phyloP scores from a whole-genome alignment of 257 asterid species.

The Solanum dulcamara region DNA sequence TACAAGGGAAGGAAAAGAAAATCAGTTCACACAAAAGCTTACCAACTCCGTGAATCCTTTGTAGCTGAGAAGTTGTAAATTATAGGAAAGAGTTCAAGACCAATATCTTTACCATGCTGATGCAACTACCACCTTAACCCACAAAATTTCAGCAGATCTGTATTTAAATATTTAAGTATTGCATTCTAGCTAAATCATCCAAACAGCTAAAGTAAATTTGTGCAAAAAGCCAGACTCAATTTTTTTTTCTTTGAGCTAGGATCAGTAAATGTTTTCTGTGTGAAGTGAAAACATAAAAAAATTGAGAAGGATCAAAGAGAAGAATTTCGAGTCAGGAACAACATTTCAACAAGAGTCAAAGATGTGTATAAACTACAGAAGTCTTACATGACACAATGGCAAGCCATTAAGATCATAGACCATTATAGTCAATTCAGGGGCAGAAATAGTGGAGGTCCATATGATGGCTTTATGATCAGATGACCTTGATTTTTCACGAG shows the following conservation, averaged over 20 bases:
- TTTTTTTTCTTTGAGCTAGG: neutral
- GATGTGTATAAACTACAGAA: neutral
- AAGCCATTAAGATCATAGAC: slow-evolving; percentile 61
- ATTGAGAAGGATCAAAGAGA: neutral
- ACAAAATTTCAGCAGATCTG: neutral
- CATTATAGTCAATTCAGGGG: slow-evolving; percentile 91
- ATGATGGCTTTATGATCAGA: slow-evolving; percentile 56
- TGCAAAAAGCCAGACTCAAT: neutral
- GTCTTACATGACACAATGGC: slow-evolving; percentile 79
- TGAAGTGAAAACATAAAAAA: neutral
- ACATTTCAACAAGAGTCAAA: neutral
- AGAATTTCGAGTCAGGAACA: neutral
- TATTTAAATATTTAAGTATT: neutral
- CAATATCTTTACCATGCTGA: neutral
- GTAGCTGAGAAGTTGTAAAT: neutral
- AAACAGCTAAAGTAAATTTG: neutral
- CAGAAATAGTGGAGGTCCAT: slow-evolving; percentile 92
- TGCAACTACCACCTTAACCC: neutral
- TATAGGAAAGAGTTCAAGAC: neutral
- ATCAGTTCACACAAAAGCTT: neutral
- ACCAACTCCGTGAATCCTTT: neutral
- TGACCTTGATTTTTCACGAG: slow-evolving; percentile 41
- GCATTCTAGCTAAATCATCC: neutral
- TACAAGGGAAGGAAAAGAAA: neutral
- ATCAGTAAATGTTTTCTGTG: neutral